phyloP scores from a whole-genome alignment of 805 yeast species.

The Lachancea waltii region DNA sequence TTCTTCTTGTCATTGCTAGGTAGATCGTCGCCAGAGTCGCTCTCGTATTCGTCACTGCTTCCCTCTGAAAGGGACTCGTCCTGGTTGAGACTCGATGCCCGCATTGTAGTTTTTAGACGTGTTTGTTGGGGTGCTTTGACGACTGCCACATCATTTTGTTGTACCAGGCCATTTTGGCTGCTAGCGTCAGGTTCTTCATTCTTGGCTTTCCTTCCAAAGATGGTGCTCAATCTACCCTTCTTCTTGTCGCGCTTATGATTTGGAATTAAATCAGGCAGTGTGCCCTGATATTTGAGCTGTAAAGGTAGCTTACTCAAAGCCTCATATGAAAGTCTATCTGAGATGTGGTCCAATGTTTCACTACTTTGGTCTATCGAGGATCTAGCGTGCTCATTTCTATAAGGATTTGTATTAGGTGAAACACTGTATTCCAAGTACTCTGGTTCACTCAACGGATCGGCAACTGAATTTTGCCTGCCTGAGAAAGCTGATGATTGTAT shows the following conservation, averaged over 20 bases:
- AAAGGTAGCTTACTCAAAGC: constrained; percentile 4
- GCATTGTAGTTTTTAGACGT: constrained; percentile 27
- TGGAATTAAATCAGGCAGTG: constrained; percentile 25
- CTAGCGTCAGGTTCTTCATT: not conserved
- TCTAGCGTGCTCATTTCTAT: constrained; percentile 4
- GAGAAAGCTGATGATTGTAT: constrained; percentile 6
- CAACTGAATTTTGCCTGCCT: not conserved
- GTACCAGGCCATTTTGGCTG: not conserved
- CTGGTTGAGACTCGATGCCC: constrained; percentile 14
- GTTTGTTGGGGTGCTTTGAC: constrained; percentile 5
- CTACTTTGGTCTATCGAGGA: constrained; percentile 6
- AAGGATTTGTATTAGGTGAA: constrained; percentile 5
- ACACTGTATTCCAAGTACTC: constrained; percentile 2
- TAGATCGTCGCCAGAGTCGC: constrained; percentile 4
- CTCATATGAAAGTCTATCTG: constrained; percentile 6
- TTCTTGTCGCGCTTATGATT: constrained; percentile 18
- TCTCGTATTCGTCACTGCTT: constrained; percentile 9
- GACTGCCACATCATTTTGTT: not conserved
- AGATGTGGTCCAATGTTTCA: not conserved
- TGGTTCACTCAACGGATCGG: constrained; percentile 4
- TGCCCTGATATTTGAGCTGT: constrained; percentile 21
- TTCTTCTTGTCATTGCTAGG: constrained; percentile 1
- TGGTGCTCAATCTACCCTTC: constrained; percentile 14
- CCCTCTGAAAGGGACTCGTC: constrained; percentile 5
- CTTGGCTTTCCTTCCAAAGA: constrained; percentile 4